Conservation (phyloP, 2,329 filamentous ascomycete species). For the Periconia digitata region DNA sequence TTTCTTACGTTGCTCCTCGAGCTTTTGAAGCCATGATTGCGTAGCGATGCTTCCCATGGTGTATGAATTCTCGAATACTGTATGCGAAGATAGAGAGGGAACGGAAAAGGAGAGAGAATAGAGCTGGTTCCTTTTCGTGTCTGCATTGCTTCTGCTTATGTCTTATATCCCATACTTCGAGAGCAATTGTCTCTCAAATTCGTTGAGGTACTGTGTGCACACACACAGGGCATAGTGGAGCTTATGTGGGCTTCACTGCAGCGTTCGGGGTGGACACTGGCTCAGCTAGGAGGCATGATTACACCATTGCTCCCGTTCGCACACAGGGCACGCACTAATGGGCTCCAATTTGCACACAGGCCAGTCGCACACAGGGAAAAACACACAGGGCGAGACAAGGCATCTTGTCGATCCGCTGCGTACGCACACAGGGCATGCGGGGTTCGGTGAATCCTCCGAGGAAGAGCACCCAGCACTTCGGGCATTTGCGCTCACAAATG, state of each 20-base stretch:
- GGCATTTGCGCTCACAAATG: neutral
- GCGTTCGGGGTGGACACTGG: neutral
- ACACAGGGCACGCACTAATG: slow-evolving; percentile 1
- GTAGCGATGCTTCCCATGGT: slow-evolving; percentile 35
- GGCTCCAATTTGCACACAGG: slow-evolving; percentile 12
- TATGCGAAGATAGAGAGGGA: neutral
- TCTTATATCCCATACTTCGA: neutral
- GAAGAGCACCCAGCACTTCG: neutral
- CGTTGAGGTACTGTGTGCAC: neutral
- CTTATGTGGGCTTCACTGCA: slow-evolving; percentile 9
- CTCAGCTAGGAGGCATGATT: neutral
- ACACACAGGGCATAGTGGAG: slow-evolving; percentile 31
- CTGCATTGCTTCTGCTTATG: neutral
- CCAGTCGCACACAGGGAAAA: neutral
- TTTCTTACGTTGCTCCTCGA: slow-evolving; percentile 45
- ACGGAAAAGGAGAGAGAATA: neutral
- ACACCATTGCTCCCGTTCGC: neutral
- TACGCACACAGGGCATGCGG: slow-evolving; percentile 9
- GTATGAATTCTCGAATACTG: neutral
- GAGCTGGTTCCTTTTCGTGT: neutral
- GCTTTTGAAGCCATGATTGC: slow-evolving; percentile 48
- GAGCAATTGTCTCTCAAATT: neutral
- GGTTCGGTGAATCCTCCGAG: neutral
- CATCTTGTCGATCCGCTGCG: too few relatives aligned
- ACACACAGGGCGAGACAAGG: neutral